Conservation (phyloP, 805 yeast genomes). For the Spathaspora passalidarum region DNA sequence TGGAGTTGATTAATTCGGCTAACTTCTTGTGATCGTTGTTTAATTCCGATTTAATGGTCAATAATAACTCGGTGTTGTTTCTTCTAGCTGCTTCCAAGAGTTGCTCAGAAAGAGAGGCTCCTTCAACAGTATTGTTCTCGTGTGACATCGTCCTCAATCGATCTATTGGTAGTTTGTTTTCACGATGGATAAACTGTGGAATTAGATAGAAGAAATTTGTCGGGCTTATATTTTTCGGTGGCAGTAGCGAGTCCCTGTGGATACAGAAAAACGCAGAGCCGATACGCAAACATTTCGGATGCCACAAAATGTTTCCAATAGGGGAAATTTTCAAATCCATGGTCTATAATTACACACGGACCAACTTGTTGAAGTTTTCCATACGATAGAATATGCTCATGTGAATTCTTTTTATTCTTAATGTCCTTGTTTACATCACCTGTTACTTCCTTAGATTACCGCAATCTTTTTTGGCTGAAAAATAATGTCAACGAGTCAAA, state of each 20-base stretch:
- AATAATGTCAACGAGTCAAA: neutral
- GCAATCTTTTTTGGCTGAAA: neutral
- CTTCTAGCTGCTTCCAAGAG: slow-evolving; percentile 84
- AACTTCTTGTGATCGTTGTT: slow-evolving; percentile 37
- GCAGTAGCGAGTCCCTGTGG: neutral
- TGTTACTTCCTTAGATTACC: too few species aligned
- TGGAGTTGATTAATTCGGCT: slow-evolving; percentile 56
- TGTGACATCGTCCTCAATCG: neutral
- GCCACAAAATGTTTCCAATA: too few species aligned
- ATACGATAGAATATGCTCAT: too few species aligned
- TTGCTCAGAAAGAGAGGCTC: slow-evolving; percentile 76
- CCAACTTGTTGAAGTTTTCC: too few species aligned
- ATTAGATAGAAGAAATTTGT: neutral
- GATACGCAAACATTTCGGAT: too few species aligned
- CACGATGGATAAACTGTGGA: too few species aligned
- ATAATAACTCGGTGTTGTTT: slow-evolving; percentile 75
- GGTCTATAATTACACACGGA: too few species aligned
- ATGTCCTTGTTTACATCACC: too few species aligned
- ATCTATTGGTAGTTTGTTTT: too few species aligned
- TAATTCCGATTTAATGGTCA: slow-evolving; percentile 48
- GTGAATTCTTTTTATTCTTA: too few species aligned
- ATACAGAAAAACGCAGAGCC: too few species aligned
- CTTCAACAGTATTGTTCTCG: slow-evolving; percentile 24
- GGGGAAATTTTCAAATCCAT: too few species aligned
- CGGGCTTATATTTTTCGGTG: neutral